A percentile compares a stretch with the other conserved stretches of the same genome.
phyloP scores from a whole-genome alignment of 2,329 filamentous ascomycete species.

The Akanthomyces dipterigenus region DNA sequence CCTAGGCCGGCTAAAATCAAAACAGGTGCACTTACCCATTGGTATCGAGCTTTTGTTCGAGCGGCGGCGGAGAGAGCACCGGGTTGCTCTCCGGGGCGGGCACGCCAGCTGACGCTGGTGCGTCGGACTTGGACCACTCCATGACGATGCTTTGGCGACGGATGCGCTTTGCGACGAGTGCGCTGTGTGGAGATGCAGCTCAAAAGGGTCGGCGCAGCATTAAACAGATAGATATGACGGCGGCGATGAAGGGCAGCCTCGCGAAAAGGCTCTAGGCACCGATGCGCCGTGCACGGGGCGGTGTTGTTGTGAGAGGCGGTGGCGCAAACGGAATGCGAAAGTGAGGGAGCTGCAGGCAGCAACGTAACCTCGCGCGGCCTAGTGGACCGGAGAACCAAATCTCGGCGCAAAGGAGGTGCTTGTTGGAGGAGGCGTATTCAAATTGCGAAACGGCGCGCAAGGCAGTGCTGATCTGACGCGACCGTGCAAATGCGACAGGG shows the following conservation, averaged over 20 bases:
- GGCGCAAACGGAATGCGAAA: constrained; percentile 9
- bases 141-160: constrained; percentile 44
- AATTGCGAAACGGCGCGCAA: not conserved
- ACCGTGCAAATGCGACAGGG: not conserved
- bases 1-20: not conserved
- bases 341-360: constrained; percentile 5
- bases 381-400: not conserved
- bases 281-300: not conserved
- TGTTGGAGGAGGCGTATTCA: not conserved
- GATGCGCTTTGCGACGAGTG: constrained; percentile 30
- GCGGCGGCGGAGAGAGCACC: constrained; percentile 14
- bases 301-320: not conserved
- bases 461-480: not conserved
- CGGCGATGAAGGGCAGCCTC: not conserved
- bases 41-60: constrained; percentile 16
- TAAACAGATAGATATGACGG: constrained; percentile 18
- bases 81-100: constrained; percentile 33
- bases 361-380: not conserved
- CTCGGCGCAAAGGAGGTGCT: not conserved
- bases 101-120: constrained; percentile 30
- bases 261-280: not conserved
- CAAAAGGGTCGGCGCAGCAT: constrained; percentile 30
- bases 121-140: constrained; percentile 42
- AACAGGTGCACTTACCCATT: constrained; percentile 18
- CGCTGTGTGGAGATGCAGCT: constrained; percentile 22